Conservation (phyloP, 345 rosid species). For the Noccaea caerulescens region DNA sequence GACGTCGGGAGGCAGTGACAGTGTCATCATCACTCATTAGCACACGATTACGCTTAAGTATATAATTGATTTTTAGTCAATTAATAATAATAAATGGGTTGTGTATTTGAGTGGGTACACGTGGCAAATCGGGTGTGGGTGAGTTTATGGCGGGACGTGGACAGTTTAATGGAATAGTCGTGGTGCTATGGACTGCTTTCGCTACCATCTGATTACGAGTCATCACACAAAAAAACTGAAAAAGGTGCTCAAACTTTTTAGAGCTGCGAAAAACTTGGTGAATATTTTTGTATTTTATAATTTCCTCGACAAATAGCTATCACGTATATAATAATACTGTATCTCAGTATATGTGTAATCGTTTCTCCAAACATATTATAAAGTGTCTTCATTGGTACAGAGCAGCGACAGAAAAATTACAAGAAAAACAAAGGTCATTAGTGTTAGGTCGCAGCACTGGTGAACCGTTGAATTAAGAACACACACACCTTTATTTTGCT, state of each 20-base stretch:
- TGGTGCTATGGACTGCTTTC: conserved; percentile 28
- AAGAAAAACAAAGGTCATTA: conserved; percentile 11
- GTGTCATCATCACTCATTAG: conserved; percentile 22
- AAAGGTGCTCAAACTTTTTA: conserved; percentile 7
- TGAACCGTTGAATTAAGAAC: conserved; percentile 22
- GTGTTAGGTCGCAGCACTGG: conserved; percentile 17
- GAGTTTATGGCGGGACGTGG: conserved; percentile 38
- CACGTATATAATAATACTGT: background rate
- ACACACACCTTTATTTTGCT: background rate
- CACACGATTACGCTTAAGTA: conserved; percentile 36
- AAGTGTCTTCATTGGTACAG: background rate
- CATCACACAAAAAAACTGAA: conserved; percentile 5
- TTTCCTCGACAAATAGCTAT: background rate
- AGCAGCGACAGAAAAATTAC: background rate
- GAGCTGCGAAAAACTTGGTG: conserved; percentile 13
- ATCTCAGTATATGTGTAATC: background rate
- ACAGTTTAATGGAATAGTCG: conserved; percentile 37
- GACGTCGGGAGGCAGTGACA: conserved; percentile 40
- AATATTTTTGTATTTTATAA: background rate
- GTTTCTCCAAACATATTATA: background rate
- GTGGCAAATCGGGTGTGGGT: conserved; percentile 33
- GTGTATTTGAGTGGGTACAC: conserved; percentile 28
- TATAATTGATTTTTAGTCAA: background rate
- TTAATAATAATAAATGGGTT: background rate
- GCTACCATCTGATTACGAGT: conserved; percentile 21